phyloP scores from a whole-genome alignment of 2,329 filamentous ascomycete genomes.

The Venturia pyrina region DNA sequence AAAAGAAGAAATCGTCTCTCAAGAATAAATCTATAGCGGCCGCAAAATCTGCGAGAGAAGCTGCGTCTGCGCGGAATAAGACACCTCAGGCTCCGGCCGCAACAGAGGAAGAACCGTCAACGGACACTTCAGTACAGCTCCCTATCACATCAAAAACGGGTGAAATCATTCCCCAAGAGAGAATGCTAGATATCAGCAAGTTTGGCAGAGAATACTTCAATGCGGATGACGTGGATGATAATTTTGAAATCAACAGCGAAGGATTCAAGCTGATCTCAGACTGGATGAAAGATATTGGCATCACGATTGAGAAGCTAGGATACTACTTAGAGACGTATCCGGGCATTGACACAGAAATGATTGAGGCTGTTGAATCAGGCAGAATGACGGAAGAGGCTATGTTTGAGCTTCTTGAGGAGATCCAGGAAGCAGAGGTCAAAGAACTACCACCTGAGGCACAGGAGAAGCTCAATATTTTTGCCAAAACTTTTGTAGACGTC shows the following conservation, averaged over 20 bases:
- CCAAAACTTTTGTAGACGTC: neutral
- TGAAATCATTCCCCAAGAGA: neutral
- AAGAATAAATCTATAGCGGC: neutral
- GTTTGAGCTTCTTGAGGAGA: neutral
- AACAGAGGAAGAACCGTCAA: neutral
- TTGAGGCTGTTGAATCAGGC: conserved; percentile 2
- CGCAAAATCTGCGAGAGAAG: neutral
- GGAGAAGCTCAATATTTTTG: neutral
- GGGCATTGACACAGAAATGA: conserved; percentile 3
- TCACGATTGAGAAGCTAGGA: neutral
- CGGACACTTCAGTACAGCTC: neutral
- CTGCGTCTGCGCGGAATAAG: neutral
- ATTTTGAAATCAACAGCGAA: neutral
- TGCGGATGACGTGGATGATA: neutral
- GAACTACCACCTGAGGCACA: neutral
- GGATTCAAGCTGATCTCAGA: neutral
- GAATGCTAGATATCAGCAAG: neutral
- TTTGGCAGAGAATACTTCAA: neutral
- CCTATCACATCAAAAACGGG: neutral
- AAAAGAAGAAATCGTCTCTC: neutral
- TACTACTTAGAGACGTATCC: conserved; percentile 8
- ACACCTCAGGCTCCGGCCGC: neutral
- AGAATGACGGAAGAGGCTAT: neutral
- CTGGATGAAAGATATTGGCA: neutral
- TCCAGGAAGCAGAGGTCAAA: neutral